Evolutionary conservation across 306 rosid species (phyloP).

Genomic region (Cyamopsis tetragonoloba): DNA sequence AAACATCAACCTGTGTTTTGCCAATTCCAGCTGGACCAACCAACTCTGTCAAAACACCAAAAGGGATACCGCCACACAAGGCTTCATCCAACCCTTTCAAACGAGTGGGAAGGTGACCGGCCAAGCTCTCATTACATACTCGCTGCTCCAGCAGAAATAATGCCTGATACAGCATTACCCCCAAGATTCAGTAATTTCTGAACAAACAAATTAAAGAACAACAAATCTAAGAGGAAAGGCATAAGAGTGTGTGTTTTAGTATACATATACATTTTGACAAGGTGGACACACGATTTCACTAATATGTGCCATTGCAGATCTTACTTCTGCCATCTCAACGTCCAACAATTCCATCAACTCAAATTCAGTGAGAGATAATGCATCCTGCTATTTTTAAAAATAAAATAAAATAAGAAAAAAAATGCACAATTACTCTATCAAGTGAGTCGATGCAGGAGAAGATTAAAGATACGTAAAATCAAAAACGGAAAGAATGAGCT

Average conservation of each 20-base stretch:
- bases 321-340: conserved; percentile 66
- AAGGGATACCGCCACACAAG: conserved; percentile 83
- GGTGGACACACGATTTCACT: conserved; percentile 87
- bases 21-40: conserved; percentile 98
- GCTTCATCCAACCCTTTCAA: conserved; percentile 87
- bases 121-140: conserved; percentile 53
- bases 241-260: not conserved
- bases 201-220: not conserved
- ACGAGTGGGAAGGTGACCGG: conserved; percentile 80
- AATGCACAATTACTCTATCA: not conserved
- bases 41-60: conserved; percentile 89
- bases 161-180: conserved; percentile 41
- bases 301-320: conserved; percentile 61
- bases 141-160: conserved; percentile 67
- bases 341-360: conserved; percentile 84
- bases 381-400: conserved; percentile 51
- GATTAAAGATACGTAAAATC: not conserved
- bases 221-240: not conserved
- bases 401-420: not conserved
- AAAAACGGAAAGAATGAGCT: not conserved
- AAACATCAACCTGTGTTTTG: conserved; percentile 62
- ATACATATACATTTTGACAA: conserved; percentile 62
- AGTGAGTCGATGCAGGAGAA: not conserved
- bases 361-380: conserved; percentile 71
- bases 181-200: conserved; percentile 25